Percentiles rank a stretch among this genome's conserved stretches.
phyloP scores from a whole-genome alignment of 2,329 filamentous ascomycete genomes.

The Atkinsonella hypoxylon region DNA sequence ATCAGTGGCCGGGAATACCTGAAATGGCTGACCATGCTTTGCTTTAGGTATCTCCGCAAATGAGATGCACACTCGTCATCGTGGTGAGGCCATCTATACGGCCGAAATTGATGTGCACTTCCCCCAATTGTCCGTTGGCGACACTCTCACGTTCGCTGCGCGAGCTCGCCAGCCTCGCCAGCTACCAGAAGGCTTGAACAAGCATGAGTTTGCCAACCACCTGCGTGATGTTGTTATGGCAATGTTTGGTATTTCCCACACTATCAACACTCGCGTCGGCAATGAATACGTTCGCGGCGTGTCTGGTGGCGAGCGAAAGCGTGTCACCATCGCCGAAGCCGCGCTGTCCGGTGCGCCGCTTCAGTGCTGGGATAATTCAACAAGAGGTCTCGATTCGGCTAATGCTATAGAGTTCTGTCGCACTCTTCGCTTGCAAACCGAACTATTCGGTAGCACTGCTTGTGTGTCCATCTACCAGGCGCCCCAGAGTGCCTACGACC shows the following conservation, averaged over 20 bases:
- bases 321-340: slow-evolving; percentile 52
- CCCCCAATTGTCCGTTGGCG: slow-evolving; percentile 62
- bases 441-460: slow-evolving; percentile 53
- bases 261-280: slow-evolving; percentile 58
- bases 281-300: slow-evolving; percentile 68
- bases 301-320: slow-evolving; percentile 60
- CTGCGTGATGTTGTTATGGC: slow-evolving; percentile 63
- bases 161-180: slow-evolving; percentile 52
- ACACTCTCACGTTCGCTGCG: slow-evolving; percentile 69
- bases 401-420: slow-evolving; percentile 67
- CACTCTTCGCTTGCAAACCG: slow-evolving; percentile 54
- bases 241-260: slow-evolving; percentile 63
- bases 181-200: slow-evolving; percentile 45
- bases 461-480: slow-evolving; percentile 67
- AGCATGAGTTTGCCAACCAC: slow-evolving; percentile 37
- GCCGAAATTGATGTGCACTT: slow-evolving; percentile 78
- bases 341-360: slow-evolving; percentile 46
- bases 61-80: slow-evolving; percentile 67
- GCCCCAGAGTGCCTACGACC: slow-evolving; percentile 50
- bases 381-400: slow-evolving; percentile 61
- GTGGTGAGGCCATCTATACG: slow-evolving; percentile 78
- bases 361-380: slow-evolving; percentile 63
- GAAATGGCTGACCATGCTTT: slow-evolving; percentile 7
- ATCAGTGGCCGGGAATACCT: background rate
- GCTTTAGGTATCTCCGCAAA: slow-evolving; percentile 47